Evolutionary conservation across 73 alveolate species (phyloP), one percentile per base, ranked within the genome.

Genomic region (Stentor roeselii): DNA sequence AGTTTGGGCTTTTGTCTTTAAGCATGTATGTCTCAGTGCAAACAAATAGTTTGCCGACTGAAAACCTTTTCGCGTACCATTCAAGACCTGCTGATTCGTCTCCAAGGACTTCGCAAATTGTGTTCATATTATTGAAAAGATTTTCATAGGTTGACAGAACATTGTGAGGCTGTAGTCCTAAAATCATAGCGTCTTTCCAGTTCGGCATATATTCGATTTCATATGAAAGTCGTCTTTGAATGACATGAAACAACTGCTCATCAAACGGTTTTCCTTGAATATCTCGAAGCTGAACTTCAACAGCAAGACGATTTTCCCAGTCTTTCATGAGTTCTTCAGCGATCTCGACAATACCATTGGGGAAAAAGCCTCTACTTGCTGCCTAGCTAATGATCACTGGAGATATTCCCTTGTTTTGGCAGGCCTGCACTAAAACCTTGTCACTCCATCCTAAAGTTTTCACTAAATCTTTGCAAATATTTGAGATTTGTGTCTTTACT

Each of bases 11-110:
- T 21, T 21, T 21, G n/a, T 90, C 95, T 35, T 82, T 75, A 6
- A 90, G n/a, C 95, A 90, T 90, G 78, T 4, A 87, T 2, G 87
- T 80, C 82, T 90, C 95, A 27, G 95, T 90, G n/a, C 92, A 76
- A 2, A 60, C 41, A 78, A 82, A 90, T 15, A 90, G 76, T 11
- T 86, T 59, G 2, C 93, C 80, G 36, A 90, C 84, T 6, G 78
- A 42, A 3, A 85, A 93, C 42, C 95, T 42, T 61, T 87, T 90
- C 3, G 95, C 80, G 60, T 90, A 90, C 93, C 93, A 90, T 14
- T 67, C 41, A 67, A 67, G 15, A 36, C 80, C 80, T 21, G 80
- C 34, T 30, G 80, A 67, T 1, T 67, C 27, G 41, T 67, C 80
- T 67, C 80, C 80, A 21, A 67, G 27, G 21, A 67, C 34, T 27